These are phyloP conservation scores for Dendrocalamus latiflorus DNA, from an alignment of 202 grass and related monocot genomes.

Conservation along the genomic window DNA sequence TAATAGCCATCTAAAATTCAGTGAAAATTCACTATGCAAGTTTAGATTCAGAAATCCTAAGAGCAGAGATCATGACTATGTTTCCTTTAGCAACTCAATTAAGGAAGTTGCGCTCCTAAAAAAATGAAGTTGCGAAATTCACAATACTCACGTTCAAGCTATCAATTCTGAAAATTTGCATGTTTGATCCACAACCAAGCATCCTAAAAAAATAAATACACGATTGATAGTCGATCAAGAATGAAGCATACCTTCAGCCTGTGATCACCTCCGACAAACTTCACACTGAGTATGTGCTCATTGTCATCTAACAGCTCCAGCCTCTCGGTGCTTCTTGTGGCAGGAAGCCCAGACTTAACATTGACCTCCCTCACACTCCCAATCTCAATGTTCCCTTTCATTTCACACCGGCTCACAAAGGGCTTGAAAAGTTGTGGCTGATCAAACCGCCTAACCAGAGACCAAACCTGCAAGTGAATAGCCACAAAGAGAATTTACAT, in stretches of 20 bases:
- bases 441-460: slow-evolving; percentile 94
- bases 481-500: slow-evolving; percentile 4
- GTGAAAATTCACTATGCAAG: not conserved
- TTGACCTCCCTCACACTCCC: slow-evolving; percentile 93
- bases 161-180: not conserved
- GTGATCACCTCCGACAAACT: slow-evolving; percentile 85
- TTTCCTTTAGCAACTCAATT: not conserved
- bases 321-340: slow-evolving; percentile 78
- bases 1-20: not conserved
- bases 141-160: not conserved
- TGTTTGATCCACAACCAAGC: not conserved
- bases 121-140: not conserved
- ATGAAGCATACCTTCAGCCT: slow-evolving; percentile 57
- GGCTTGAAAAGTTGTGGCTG: slow-evolving; percentile 94
- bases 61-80: not conserved
- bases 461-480: slow-evolving; percentile 65
- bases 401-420: slow-evolving; percentile 82
- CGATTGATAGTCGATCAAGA: not conserved
- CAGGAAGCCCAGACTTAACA: slow-evolving; percentile 81
- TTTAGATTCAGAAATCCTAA: not conserved
- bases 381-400: slow-evolving; percentile 65
- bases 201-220: not conserved
- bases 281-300: slow-evolving; percentile 80
- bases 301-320: slow-evolving; percentile 75
- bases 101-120: not conserved